Base-by-base conservation (phyloP, 1,284 basidiomycete genomes). In the Cryptococcus sp. region DNA sequence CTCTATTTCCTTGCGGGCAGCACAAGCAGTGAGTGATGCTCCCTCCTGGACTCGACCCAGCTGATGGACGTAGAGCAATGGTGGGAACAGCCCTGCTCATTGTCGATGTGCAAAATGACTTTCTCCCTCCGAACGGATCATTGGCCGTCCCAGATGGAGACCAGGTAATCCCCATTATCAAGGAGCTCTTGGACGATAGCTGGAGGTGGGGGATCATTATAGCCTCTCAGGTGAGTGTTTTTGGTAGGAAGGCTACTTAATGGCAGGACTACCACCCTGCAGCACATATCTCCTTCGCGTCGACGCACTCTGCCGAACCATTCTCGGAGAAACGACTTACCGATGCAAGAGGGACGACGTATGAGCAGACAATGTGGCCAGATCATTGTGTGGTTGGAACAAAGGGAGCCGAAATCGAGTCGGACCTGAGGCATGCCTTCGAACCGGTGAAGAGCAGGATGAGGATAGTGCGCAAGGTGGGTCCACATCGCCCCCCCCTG, bases 31-130 rank as follows among this genome's bases (percentile, higher is more conserved):
- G n/a, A n/a, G n/a, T n/a, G n/a, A n/a, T n/a, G n/a, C n/a, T n/a
- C n/a, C n/a, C n/a, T n/a, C n/a, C n/a, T n/a, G n/a, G n/a, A n/a
- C n/a, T n/a, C n/a, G n/a, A n/a, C n/a, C n/a, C n/a, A n/a, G n/a
- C n/a, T n/a, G n/a, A n/a, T n/a, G 28, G 28, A 36, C 35, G 19
- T 9, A 36, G 38, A 40, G 31, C 33, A 19, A 42, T 11, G 58
- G 58, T 18, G 28, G 59, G 56, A 28, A 72, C 70, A 5, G 80
- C 79, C 0, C 71, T 82, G 35, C 57, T 82, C 42, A 65, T 82
- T 37, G 76, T 82, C 37, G 82, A 84, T 64, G 73, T 81, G 12
- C 82, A 84, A 62, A 75, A 82, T 60, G 82, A 83, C 68, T 84
- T 83, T 60, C 74, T 82, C n/a, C 80, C 80, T n/a, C 79, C 79